A percentile compares a stretch with the other conserved stretches of the same genome.
Conservation (phyloP, 2,329 filamentous ascomycete species). For the Cladobotryum mycophilum region DNA sequence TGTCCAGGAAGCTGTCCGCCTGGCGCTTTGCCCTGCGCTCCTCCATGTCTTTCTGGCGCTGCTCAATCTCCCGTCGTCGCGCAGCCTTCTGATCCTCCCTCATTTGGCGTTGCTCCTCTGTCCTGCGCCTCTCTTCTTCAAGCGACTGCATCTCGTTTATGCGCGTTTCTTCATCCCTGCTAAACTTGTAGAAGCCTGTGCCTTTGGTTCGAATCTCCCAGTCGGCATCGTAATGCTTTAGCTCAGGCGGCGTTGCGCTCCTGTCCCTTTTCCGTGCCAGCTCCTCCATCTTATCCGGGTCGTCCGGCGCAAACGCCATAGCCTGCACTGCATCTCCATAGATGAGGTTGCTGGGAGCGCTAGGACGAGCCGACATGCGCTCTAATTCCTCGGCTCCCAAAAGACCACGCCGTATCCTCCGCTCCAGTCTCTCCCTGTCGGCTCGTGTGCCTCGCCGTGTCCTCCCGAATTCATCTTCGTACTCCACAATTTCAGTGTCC, state of each 20-base stretch:
- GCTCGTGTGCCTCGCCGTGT: slow-evolving; percentile 64
- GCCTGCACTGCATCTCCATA: slow-evolving; percentile 80
- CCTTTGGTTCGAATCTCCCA: slow-evolving; percentile 82
- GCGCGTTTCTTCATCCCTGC: slow-evolving; percentile 62
- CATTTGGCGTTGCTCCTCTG: slow-evolving; percentile 55
- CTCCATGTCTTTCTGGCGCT: slow-evolving; percentile 56
- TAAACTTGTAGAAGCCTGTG: slow-evolving; percentile 88
- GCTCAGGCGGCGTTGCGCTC: slow-evolving; percentile 71
- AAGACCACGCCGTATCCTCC: slow-evolving; percentile 43
- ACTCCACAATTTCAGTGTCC: slow-evolving; percentile 67
- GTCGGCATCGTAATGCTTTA: slow-evolving; percentile 78
- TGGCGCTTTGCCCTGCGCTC: slow-evolving; percentile 56
- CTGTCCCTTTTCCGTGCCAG: slow-evolving; percentile 73
- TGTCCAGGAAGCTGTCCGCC: slow-evolving; percentile 67
- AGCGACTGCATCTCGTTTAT: slow-evolving; percentile 69
- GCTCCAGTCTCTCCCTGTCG: slow-evolving; percentile 59
- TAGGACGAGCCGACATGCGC: slow-evolving; percentile 61
- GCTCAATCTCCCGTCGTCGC: slow-evolving; percentile 58
- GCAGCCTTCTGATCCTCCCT: slow-evolving; percentile 52
- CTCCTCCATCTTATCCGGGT: slow-evolving; percentile 66
- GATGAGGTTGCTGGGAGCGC: slow-evolving; percentile 65
- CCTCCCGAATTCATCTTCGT: slow-evolving; percentile 89
- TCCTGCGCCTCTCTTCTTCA: slow-evolving; percentile 59
- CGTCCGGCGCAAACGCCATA: slow-evolving; percentile 73
- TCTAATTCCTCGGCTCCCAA: slow-evolving; percentile 57